Percentiles rank a stretch among this genome's conserved stretches.
Evolutionary conservation across 2,329 filamentous ascomycete species (phyloP).

Genomic region (Remersonia thermophila): DNA sequence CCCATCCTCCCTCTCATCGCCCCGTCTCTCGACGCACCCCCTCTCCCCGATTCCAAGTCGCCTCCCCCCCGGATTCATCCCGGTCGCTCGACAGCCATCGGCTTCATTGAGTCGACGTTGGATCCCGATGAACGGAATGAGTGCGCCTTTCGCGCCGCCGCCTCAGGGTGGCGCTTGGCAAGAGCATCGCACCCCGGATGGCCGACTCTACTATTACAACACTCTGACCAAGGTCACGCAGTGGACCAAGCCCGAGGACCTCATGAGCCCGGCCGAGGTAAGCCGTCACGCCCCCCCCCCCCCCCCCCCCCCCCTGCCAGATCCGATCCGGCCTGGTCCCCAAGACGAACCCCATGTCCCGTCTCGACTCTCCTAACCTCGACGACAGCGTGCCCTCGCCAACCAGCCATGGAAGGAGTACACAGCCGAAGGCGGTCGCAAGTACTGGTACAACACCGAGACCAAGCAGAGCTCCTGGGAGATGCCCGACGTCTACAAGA

Average conservation of each 20-base stretch:
- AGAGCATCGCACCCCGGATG: constrained; percentile 69
- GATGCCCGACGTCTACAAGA: constrained; percentile 74
- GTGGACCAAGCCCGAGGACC: constrained; percentile 87
- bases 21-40: no score
- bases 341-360: constrained; percentile 11
- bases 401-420: constrained; percentile 91
- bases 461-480: constrained; percentile 91
- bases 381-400: constrained; percentile 64
- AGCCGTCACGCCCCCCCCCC: no score
- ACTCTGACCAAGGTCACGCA: constrained; percentile 71
- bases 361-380: no score
- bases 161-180: constrained; percentile 49
- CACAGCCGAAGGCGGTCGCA: constrained; percentile 69
- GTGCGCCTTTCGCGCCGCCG: constrained; percentile 25
- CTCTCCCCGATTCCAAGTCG: no score
- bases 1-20: no score
- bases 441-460: constrained; percentile 93
- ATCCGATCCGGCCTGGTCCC: background rate
- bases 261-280: constrained; percentile 77
- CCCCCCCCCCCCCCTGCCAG: background rate
- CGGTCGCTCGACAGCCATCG: no score
- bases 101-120: background rate
- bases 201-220: constrained; percentile 87
- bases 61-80: no score
- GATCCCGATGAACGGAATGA: constrained; percentile 46